Base-by-base conservation (phyloP, 495 filamentous ascomycete genomes). In the Trypethelium eluteriae region DNA sequence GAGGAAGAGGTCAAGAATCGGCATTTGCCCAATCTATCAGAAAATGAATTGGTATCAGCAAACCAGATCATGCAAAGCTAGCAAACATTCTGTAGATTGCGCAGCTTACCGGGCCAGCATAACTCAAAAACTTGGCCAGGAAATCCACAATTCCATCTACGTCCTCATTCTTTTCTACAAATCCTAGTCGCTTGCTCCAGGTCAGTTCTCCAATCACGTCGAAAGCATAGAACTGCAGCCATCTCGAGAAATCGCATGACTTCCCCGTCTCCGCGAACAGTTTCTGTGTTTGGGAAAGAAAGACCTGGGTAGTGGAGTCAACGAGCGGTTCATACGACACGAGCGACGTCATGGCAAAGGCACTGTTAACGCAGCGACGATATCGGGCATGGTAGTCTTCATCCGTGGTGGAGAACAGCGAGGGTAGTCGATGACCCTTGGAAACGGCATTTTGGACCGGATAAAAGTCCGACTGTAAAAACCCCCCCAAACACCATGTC, bases 201-300 rank as follows among this genome's bases (percentile, higher is more conserved):
- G 76, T 77, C 50, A 79, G 61, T 70, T 76, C 81, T 76, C 88
- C 74, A 77, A 89, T 76, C 39, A 91, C 87, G 70, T 94, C 90
- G 70, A 91, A 92, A 2, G 88, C 87, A 70, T 87, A 93, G 72
- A 85, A 92, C 70, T 91, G 88, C 12, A 92, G 75, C 91, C 91
- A 93, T 53, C 81, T 76, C 0, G 81, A 82, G 64, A 93, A 87
- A 68, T 91, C 82, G 68, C 88, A 90, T 18, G 73, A 73, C 25
- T 76, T 70, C 4, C 79, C 78, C 3, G 79, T 75, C 10, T 79
- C 73, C 34, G 80, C 83, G 68, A 86, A 91, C 9, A 87, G 75
- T 6, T 80, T 70, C 66, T 87, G 78, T 10, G 87, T 90, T 74
- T 88, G 84, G 59, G 84, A 77, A 41, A 79, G 77, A 74, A 89